Evolutionary conservation across 495 filamentous ascomycete genomes (phyloP).

Genomic region (Lepraria neglecta): DNA sequence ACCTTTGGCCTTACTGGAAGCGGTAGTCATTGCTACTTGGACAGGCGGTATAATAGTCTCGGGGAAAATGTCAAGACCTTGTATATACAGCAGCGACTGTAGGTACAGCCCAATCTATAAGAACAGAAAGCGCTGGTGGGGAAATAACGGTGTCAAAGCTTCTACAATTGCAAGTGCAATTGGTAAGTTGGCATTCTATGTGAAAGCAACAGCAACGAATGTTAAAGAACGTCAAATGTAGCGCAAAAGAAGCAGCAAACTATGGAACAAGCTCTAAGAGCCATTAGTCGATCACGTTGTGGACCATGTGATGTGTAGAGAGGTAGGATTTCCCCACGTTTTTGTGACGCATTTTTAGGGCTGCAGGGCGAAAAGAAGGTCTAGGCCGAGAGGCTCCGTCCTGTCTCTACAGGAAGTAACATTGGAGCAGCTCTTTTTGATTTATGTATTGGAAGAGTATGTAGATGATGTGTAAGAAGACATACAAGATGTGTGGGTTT

Average conservation of each 20-base stretch:
- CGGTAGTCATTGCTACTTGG: slow-evolving; percentile 11
- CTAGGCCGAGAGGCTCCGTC: not conserved
- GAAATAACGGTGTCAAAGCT: no score
- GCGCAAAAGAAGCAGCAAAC: not conserved
- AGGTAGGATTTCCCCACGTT: not conserved
- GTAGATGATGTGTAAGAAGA: not conserved
- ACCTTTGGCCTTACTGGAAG: slow-evolving; percentile 5
- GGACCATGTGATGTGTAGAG: not conserved
- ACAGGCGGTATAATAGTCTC: not conserved
- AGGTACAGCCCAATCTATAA: no score
- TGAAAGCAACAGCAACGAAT: not conserved
- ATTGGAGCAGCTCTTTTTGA: not conserved
- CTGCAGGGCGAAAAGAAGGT: no score
- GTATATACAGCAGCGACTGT: no score
- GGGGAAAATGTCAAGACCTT: no score
- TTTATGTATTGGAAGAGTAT: not conserved
- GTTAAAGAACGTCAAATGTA: not conserved
- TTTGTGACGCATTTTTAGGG: no score
- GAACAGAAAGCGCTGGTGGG: no score
- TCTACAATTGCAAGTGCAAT: not conserved
- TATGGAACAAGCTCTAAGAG: not conserved
- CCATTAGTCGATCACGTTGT: not conserved
- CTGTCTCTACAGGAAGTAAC: not conserved
- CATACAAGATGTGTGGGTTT: no score
- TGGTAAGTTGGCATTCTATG: not conserved